phyloP scores from a whole-genome alignment of 257 asterid genomes.

The Parsonsia alboflavescens region DNA sequence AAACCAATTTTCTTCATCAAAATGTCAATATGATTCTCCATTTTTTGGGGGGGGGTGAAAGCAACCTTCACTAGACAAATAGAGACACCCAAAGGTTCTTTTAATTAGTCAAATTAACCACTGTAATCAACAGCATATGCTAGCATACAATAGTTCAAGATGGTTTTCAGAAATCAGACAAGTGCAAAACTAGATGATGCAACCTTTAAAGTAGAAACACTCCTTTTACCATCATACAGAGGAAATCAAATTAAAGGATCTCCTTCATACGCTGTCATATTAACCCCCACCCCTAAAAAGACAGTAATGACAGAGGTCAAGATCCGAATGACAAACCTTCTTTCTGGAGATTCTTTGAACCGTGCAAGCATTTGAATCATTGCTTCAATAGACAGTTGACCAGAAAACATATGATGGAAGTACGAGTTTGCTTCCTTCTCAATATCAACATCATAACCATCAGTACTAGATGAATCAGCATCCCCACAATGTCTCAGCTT shows the following conservation, averaged over 20 bases:
- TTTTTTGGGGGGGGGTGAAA: neutral
- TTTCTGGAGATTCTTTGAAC: constrained; percentile 73
- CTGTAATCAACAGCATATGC: neutral
- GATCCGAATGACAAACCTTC: constrained; percentile 40
- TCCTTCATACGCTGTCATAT: neutral
- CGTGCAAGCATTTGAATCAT: constrained; percentile 80
- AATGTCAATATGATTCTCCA: neutral
- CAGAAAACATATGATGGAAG: constrained; percentile 89
- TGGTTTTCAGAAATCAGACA: neutral
- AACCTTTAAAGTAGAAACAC: neutral
- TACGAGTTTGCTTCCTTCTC: constrained; percentile 77
- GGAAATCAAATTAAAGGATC: neutral
- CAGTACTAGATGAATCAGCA: constrained; percentile 49
- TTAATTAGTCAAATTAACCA: neutral
- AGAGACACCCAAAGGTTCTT: neutral
- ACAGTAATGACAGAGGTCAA: neutral
- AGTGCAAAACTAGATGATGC: neutral
- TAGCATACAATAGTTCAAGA: neutral
- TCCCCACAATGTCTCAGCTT: constrained; percentile 45
- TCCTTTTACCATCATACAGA: neutral
- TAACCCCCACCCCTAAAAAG: neutral
- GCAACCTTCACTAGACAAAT: neutral
- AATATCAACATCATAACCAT: constrained; percentile 63
- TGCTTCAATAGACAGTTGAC: constrained; percentile 60
- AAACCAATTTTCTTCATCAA: neutral